These are phyloP conservation scores for Elongisporangium senticosum DNA, from an alignment of 352 stramenopile genomes.

Conservation along the genomic window DNA sequence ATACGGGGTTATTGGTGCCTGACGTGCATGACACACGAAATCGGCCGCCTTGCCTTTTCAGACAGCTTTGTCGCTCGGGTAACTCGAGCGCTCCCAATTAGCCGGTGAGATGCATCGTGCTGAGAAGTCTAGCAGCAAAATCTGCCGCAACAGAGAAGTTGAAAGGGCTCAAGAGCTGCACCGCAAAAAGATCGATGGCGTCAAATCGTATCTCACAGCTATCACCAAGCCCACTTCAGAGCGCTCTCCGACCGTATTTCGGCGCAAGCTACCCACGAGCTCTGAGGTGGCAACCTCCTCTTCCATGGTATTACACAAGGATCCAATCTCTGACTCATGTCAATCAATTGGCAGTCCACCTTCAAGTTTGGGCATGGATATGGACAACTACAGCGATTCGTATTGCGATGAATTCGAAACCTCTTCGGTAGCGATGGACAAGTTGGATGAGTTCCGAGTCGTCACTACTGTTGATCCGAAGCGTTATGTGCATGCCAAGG, in stretches of 20 bases:
- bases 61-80: not conserved
- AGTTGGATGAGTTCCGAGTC: conserved; percentile 48
- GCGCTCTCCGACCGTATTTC: conserved; percentile 14
- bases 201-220: conserved; percentile 46
- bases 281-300: not conserved
- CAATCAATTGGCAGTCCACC: not conserved
- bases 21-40: not conserved
- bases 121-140: conserved; percentile 73
- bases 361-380: not conserved
- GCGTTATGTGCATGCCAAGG: conserved; percentile 8
- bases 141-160: conserved; percentile 64
- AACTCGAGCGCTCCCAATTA: not conserved
- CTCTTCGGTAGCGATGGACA: conserved; percentile 10
- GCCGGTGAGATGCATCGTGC: conserved; percentile 50
- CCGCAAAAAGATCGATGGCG: conserved; percentile 60
- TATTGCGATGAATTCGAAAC: conserved; percentile 1
- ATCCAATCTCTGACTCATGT: not conserved
- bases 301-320: not conserved
- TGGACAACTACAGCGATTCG: not conserved
- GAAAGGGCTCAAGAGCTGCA: conserved; percentile 68
- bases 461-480: conserved; percentile 9
- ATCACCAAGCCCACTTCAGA: conserved; percentile 21
- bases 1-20: not conserved
- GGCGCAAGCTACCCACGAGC: not conserved
- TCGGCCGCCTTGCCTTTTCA: not conserved